Evolutionary conservation across 2,329 filamentous ascomycete species (phyloP), one percentile per base, ranked within the genome.

Genomic region (Ramichloridium luteum): DNA sequence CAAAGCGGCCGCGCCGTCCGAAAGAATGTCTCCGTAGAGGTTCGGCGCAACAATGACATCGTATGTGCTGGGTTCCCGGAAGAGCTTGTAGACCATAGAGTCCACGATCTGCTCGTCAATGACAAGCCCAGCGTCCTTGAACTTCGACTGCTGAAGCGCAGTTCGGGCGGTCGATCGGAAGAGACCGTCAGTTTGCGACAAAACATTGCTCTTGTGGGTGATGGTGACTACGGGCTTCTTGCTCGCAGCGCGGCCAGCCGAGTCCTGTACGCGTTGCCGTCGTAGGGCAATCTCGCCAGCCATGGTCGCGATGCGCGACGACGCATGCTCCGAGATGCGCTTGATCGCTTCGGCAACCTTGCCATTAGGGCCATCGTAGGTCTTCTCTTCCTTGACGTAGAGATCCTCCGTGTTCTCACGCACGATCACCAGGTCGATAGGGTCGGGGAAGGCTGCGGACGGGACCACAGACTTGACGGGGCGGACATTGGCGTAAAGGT

Each of bases 41-140:
- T 96, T 96, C 31, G 88, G 90, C 6, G 88, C 90, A 28, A 98
- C 90, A 48, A 98, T 93, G 45, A 96, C 88, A 58, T 98, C 90
- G 74, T 96, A 98, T 53, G 79, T 80, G 52, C 79, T 72, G 26
- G 90, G 90, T 62, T 96, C 84, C 40, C 88, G 83, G 76, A 96
- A 96, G 35, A 98, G 80, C 69, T 96, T 96, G 74, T 96, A 96
- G 36, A 96, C 85, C 90, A 98, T 98, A 40, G 80, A 88, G 63
- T 98, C 90, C 41, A 98, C 88, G 48, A 98, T 98, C 66, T 98
- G 90, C 69, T 96, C 90, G 61, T 96, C 90, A 16, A 54, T 49
- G 8, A 37, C 38, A 33, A 94, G 68, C 25, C 63, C 62, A 32
- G 93, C 65, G 30, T 59, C 60, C 38, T 61, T 59, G 64, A 82